A percentile compares a stretch with the other conserved stretches of the same genome.
Evolutionary conservation across 169 alveolate genomes (phyloP).

Genomic region (Ichthyophthirius multifiliis): DNA sequence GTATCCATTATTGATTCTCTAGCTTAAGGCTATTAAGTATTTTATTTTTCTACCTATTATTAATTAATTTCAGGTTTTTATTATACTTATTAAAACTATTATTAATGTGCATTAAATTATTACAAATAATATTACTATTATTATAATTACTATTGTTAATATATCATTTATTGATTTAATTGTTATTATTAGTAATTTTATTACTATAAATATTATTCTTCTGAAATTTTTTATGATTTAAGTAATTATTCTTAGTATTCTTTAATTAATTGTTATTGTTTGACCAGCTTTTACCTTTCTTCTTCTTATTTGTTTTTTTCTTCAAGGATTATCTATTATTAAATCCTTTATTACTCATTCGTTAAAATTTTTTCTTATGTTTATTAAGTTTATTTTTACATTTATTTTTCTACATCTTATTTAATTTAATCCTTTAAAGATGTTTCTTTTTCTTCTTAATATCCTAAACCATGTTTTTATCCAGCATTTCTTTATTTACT

Average conservation of each 20-base stretch:
- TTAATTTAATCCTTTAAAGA: not conserved
- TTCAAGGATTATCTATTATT: not conserved
- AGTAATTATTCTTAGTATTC: not conserved
- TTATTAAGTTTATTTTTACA: not conserved
- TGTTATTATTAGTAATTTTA: not conserved
- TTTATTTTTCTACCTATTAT: not conserved
- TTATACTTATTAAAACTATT: not conserved
- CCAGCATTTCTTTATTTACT: conserved; percentile 24
- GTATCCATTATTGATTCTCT: not conserved
- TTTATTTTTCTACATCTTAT: not conserved
- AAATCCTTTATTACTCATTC: not conserved
- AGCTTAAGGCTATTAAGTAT: not conserved
- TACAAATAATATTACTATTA: not conserved
- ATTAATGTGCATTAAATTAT: no score
- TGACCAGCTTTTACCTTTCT: not conserved
- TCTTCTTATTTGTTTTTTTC: not conserved
- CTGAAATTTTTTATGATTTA: not conserved
- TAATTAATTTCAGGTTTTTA: not conserved
- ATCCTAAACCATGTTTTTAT: conserved; percentile 35
- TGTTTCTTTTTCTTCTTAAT: conserved; percentile 5
- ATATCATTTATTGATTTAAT: not conserved
- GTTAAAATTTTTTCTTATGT: not conserved
- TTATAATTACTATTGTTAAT: not conserved
- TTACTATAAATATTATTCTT: conserved; percentile 3
- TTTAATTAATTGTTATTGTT: not conserved